Percentiles rank a stretch among this genome's conserved stretches.
Evolutionary conservation across 225 moss, liverwort and hornwort genomes (phyloP).

Genomic region (Polytrichum formosum): DNA sequence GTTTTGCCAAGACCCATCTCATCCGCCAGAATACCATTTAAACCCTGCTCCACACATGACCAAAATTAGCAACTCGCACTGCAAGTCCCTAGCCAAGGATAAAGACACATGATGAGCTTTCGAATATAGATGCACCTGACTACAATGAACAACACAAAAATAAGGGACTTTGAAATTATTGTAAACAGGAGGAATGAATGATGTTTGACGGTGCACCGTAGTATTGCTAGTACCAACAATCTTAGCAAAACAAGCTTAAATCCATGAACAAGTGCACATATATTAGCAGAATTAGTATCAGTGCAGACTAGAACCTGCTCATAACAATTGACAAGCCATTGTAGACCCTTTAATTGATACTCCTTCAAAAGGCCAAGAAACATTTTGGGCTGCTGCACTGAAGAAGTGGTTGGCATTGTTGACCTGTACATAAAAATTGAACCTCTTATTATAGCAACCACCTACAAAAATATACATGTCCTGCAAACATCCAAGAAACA

Average conservation of each 20-base stretch:
- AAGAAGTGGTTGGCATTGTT: slow-evolving; percentile 89
- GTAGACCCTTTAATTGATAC: slow-evolving; percentile 94
- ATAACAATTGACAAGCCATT: slow-evolving; percentile 99
- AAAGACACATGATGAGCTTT: no score
- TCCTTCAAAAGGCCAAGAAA: slow-evolving; percentile 87
- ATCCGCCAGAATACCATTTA: slow-evolving; percentile 95
- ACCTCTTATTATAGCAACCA: not conserved
- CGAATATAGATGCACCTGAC: no score
- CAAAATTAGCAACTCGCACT: not conserved
- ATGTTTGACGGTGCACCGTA: no score
- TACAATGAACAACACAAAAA: no score
- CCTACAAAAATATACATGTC: not conserved
- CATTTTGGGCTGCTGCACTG: slow-evolving; percentile 93
- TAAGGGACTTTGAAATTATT: no score
- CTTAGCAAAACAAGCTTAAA: no score
- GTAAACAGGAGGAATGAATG: no score
- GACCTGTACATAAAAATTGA: slow-evolving; percentile 40
- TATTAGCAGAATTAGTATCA: no score
- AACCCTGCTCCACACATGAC: slow-evolving; percentile 43
- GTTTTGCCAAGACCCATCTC: slow-evolving; percentile 99
- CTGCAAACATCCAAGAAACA: not conserved
- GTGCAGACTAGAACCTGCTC: slow-evolving; percentile 62
- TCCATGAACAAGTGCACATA: no score
- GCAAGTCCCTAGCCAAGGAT: no score
- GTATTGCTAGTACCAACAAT: no score